Conservation (phyloP, 345 rosid species). For the Linum trigynum region DNA sequence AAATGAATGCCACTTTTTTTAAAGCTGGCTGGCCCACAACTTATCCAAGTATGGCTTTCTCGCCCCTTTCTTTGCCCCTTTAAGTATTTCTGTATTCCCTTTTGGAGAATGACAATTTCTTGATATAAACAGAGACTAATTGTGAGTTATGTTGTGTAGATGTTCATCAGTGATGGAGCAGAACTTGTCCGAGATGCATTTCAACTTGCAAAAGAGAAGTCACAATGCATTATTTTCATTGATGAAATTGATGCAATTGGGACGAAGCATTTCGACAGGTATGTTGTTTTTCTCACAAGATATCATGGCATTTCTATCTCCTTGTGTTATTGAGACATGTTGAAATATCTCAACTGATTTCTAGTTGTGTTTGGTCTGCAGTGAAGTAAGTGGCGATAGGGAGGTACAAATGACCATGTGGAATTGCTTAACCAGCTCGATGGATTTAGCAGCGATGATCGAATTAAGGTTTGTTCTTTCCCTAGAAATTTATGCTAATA, state of each 20-base stretch:
- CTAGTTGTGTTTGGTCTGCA: slow-evolving; percentile 24
- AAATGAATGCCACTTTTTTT: slow-evolving; percentile 92
- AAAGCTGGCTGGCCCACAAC: slow-evolving; percentile 95
- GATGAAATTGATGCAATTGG: slow-evolving; percentile 99
- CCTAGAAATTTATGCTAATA: no score
- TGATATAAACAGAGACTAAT: not conserved
- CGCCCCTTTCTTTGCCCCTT: not conserved
- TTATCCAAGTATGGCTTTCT: slow-evolving; percentile 61
- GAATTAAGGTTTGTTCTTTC: slow-evolving; percentile 57
- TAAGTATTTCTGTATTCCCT: not conserved
- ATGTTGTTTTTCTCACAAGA: slow-evolving; percentile 5
- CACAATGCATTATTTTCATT: slow-evolving; percentile 97
- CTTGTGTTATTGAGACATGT: not conserved
- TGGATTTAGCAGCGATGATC: slow-evolving; percentile 96
- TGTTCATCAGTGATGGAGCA: slow-evolving; percentile 99
- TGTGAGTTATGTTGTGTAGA: slow-evolving; percentile 30
- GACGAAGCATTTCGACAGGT: slow-evolving; percentile 98
- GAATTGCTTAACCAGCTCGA: slow-evolving; percentile 98
- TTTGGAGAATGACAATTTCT: no score
- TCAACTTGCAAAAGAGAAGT: slow-evolving; percentile 97
- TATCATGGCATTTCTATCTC: not conserved
- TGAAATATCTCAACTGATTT: not conserved
- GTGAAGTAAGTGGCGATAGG: slow-evolving; percentile 99
- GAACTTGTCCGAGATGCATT: slow-evolving; percentile 99
- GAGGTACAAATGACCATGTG: slow-evolving; percentile 98